Base-by-base conservation (phyloP, 805 yeast species). In the Sugiyamaella valdiviana region DNA sequence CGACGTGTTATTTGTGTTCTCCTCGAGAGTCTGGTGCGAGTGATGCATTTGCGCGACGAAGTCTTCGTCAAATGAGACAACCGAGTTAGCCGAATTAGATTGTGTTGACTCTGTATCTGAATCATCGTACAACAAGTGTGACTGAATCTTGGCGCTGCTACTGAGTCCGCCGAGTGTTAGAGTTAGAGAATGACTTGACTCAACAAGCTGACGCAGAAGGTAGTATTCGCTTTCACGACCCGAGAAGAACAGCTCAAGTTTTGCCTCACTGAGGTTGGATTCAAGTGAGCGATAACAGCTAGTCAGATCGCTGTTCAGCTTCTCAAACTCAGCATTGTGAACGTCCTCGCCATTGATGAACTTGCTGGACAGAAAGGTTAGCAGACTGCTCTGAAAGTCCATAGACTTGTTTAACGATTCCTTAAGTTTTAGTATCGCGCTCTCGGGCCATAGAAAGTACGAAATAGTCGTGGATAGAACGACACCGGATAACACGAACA, bases 61-160 rank as follows among this genome's bases (percentile, higher is more conserved):
- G 9, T 21, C 26, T 5, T 43, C 42, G 6, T 47, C 51, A 17
- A 36, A 5, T 2, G 51, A 47, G 14, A 15, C 42, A 38, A 46
- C 36, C 4, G 53, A 49, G 3, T 15, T 36, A 3, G 32, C 6
- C 9, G 38, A 45, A 12, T 39, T 43, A 5, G 46, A 21, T 5
- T 20, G 22, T 7, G 46, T 20, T 3, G 45, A 24, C 12, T 36
- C 42, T 19, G 24, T 26, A 9, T 29, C 50, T 9, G 24, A 15
- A 15, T 26, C 39, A n/a, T 56, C 54, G 26, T 72, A 71, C 6
- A 83, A 65, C 7, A 82, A 64, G 24, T 72, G 71, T 73, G 79
- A 73, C 59, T 82, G 84, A 71, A 83, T 82, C 51, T 80, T 84
- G 9, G 82, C 77, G 12, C 90, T 82, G 41, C 82, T 74, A 51